A percentile compares a stretch with the other conserved stretches of the same genome.
These are phyloP conservation scores for Beta corolliflora DNA, from an alignment of 179 eudicot genomes.

Conservation along the genomic window DNA sequence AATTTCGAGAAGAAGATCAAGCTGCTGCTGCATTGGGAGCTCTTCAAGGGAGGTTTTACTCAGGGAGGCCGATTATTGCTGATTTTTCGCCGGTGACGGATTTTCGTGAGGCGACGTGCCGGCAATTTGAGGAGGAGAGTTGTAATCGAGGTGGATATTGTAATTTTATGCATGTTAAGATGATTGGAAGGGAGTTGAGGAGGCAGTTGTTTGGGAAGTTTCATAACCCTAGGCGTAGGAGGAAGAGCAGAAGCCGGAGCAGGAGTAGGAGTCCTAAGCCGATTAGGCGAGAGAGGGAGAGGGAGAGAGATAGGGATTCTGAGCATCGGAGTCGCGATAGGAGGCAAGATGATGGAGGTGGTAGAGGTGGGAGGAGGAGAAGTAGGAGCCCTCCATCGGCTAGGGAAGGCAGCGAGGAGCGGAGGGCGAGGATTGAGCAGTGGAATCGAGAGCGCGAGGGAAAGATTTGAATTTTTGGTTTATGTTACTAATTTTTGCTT, in stretches of 20 bases:
- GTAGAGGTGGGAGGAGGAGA: constrained; percentile 36
- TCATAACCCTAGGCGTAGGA: constrained; percentile 13
- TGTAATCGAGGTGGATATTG: constrained; percentile 70
- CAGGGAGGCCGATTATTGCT: constrained; percentile 59
- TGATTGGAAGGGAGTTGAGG: constrained; percentile 61
- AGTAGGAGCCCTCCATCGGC: constrained; percentile 40
- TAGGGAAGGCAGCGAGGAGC: constrained; percentile 61
- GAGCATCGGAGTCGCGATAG: constrained; percentile 29
- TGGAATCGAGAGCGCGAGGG: constrained; percentile 59
- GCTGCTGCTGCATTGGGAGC: constrained; percentile 52
- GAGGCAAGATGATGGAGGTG: constrained; percentile 17
- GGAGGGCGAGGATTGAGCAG: constrained; percentile 52
- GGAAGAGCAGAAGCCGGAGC: constrained; percentile 50
- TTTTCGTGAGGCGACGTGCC: constrained; percentile 62
- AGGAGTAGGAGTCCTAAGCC: constrained; percentile 29
- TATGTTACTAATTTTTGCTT: neutral
- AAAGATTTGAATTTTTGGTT: constrained; percentile 19
- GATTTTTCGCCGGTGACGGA: constrained; percentile 71
- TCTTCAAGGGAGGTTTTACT: constrained; percentile 53
- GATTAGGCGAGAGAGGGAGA: constrained; percentile 18
- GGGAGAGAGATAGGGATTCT: constrained; percentile 24
- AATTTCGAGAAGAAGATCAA: constrained; percentile 61
- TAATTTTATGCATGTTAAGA: constrained; percentile 66
- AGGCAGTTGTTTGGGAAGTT: constrained; percentile 54
- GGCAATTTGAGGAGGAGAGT: constrained; percentile 59